Conservation (phyloP, 148 eudicot species). For the Suaeda aralocaspica region DNA sequence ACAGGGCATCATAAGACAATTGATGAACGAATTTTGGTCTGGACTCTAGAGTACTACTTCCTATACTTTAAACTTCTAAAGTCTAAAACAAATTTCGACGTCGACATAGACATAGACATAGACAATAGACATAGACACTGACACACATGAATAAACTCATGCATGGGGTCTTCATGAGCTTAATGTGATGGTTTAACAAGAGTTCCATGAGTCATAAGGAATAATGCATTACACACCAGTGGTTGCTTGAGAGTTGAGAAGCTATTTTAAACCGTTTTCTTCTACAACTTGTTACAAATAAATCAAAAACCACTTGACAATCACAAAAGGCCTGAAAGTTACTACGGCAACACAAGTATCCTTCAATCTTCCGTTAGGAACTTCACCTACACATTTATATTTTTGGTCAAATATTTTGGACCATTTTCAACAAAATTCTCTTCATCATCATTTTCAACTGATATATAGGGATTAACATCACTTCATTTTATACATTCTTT, state of each 20-base stretch:
- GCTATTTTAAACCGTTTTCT: constrained; percentile 1
- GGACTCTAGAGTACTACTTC: too few relatives aligned
- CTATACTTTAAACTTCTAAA: too few relatives aligned
- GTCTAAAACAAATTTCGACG: too few relatives aligned
- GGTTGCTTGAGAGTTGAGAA: constrained; percentile 1
- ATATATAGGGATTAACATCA: background rate
- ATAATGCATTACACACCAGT: constrained; percentile 10
- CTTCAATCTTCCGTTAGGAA: background rate
- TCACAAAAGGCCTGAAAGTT: background rate
- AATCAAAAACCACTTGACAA: too few relatives aligned
- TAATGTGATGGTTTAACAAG: background rate
- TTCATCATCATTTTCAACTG: constrained; percentile 1
- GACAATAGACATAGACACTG: too few relatives aligned
- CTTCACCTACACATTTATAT: constrained; percentile 16
- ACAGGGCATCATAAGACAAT: too few relatives aligned
- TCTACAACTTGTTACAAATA: too few relatives aligned
- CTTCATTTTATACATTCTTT: background rate
- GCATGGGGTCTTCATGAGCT: too few relatives aligned
- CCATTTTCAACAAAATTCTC: background rate
- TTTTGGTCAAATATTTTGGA: constrained; percentile 1
- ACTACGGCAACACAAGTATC: constrained; percentile 8
- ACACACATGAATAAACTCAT: too few relatives aligned
- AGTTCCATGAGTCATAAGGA: background rate
- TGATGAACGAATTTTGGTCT: too few relatives aligned
- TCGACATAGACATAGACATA: too few relatives aligned